phyloP scores from a whole-genome alignment of 306 rosid genomes.

The Quercus engelmannii region DNA sequence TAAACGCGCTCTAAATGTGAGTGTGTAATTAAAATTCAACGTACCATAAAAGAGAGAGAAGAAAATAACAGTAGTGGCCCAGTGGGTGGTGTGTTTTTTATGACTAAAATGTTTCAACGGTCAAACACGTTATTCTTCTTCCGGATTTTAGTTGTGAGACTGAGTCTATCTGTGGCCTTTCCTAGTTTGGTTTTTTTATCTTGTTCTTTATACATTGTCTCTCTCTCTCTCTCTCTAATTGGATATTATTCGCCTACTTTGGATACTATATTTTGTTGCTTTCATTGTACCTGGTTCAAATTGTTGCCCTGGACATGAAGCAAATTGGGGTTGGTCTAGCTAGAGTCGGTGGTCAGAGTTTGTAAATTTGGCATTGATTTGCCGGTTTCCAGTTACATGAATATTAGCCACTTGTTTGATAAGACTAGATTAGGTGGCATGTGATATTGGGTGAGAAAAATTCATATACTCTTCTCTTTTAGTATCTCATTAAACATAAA shows the following conservation, averaged over 20 bases:
- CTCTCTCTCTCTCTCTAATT: not conserved
- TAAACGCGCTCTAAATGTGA: not conserved
- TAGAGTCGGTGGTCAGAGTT: not conserved
- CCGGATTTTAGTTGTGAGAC: conserved; percentile 1
- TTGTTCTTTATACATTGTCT: not conserved
- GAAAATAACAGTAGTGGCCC: not conserved
- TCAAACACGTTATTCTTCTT: conserved; percentile 24
- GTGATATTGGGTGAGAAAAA: too few species aligned
- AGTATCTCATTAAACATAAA: too few species aligned
- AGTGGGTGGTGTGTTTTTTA: conserved; percentile 9
- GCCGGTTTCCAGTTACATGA: not conserved
- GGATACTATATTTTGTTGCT: too few species aligned
- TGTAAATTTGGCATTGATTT: not conserved
- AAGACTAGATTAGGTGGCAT: not conserved
- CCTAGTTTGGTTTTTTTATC: not conserved
- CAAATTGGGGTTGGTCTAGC: not conserved
- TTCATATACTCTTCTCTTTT: too few species aligned
- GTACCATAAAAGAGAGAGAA: not conserved
- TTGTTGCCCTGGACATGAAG: not conserved
- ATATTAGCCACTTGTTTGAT: too few species aligned
- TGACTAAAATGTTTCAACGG: conserved; percentile 18
- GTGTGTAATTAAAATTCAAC: not conserved
- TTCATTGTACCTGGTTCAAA: too few species aligned
- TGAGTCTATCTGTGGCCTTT: conserved; percentile 13
- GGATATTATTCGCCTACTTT: too few species aligned